Base-by-base conservation (phyloP, 345 rosid genomes). In the Ricinus communis region DNA sequence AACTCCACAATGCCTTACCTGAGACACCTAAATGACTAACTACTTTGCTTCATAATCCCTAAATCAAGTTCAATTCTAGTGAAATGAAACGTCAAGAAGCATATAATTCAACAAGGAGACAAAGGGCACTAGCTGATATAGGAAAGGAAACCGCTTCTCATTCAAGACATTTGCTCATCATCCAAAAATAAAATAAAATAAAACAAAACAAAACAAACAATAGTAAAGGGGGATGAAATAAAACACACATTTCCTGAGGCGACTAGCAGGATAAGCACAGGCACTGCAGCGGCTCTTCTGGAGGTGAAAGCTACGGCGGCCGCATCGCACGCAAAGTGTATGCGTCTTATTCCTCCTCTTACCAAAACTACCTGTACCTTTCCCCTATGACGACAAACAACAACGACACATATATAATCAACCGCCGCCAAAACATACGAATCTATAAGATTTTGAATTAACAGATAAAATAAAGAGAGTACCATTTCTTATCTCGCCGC, bases 401-500 rank as follows among this genome's bases (percentile, higher is more conserved):
- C 2, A 33, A 33, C 2, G 71, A 66, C 62, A 62, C 15, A n/a
- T 14, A 38, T 58, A 28, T 63, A 36, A 21, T 54, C 25, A 68
- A 38, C 15, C 3, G 19, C 19, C 40, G n/a, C 21, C 24, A 68
- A n/a, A 3, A 33, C 47, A 43, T 12, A 43, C 47, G 8, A 43
- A 33, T 33, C 38, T 2, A 33, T 33, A 33, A 33, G n/a, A n/a
- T n/a, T n/a, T n/a, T n/a, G n/a, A n/a, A n/a, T n/a, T n/a, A n/a
- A n/a, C 43, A 38, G 43, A 9, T 4, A 4, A 38, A 38, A 9
- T 38, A 43, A 33, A 53, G 36, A 25, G 65, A 40, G n/a, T 49
- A 78, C 85, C 82, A 81, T 78, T 71, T 63, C 69, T 69, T 50
- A n/a, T n/a, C n/a, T n/a, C n/a, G n/a, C n/a, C n/a, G n/a, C n/a